A percentile compares a stretch with the other conserved stretches of the same genome.
Conservation (phyloP, 192 early-diverging fungal genomes). For the Entomortierella chlamydospora region DNA sequence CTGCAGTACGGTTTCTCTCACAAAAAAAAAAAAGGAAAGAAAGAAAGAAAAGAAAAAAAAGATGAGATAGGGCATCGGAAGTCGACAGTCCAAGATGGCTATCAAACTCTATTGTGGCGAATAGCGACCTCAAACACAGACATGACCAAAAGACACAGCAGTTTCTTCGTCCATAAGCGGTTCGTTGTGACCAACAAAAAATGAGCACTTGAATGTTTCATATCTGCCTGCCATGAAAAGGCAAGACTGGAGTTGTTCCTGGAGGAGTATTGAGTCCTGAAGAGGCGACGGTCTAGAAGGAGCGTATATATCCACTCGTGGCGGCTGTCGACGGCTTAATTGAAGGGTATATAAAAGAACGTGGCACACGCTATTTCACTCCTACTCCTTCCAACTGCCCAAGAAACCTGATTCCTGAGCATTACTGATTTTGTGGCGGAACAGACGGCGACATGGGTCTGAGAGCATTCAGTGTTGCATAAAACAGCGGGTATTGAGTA, state of each 20-base stretch:
- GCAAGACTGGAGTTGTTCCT: too few species aligned
- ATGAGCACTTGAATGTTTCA: neutral
- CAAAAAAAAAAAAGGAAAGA: neutral
- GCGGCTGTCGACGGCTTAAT: neutral
- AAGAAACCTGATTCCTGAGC: neutral
- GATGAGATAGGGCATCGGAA: neutral
- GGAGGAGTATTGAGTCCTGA: too few species aligned
- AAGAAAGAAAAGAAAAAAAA: slow-evolving; percentile 6
- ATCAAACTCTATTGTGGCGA: neutral
- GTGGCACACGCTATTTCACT: neutral
- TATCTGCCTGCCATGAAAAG: slow-evolving; percentile 1
- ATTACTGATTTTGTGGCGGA: slow-evolving; percentile 16
- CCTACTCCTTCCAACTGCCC: neutral
- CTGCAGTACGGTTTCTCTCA: neutral
- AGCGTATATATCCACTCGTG: neutral
- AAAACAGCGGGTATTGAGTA: slow-evolving; percentile 48
- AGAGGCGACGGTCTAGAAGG: neutral
- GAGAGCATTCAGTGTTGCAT: slow-evolving; percentile 48
- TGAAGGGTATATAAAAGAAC: neutral
- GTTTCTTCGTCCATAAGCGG: neutral
- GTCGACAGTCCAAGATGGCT: too few species aligned
- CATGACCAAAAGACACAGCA: neutral
- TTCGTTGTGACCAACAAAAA: neutral
- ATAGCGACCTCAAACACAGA: neutral
- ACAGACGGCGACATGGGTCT: slow-evolving; percentile 31